Percentiles rank a stretch among this genome's conserved stretches.
These are phyloP conservation scores for Xylariaceae sp. DNA, from an alignment of 2,329 filamentous ascomycete genomes.

Conservation along the genomic window DNA sequence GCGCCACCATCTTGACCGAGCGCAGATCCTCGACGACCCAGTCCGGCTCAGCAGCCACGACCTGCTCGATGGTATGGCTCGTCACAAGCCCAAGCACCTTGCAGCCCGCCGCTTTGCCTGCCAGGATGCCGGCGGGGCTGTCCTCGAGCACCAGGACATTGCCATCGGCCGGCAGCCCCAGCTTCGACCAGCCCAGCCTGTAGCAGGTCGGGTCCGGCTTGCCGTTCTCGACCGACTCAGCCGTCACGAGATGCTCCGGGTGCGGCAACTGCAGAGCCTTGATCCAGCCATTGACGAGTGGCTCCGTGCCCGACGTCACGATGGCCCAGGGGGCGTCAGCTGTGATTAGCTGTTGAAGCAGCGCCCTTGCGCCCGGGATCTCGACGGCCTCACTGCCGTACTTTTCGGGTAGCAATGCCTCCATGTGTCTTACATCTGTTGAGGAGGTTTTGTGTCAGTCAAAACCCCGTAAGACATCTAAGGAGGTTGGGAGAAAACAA, in stretches of 20 bases:
- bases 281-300: constrained; percentile 68
- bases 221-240: constrained; percentile 67
- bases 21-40: constrained; percentile 78
- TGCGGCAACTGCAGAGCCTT: constrained; percentile 57
- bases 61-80: constrained; percentile 69
- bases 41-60: constrained; percentile 72
- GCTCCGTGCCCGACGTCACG: constrained; percentile 66
- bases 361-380: constrained; percentile 71
- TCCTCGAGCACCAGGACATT: constrained; percentile 78
- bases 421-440: constrained; percentile 71
- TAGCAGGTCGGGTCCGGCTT: constrained; percentile 78
- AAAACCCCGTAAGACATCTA: constrained; percentile 9
- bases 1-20: constrained; percentile 60
- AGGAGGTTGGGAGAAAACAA: constrained; percentile 1
- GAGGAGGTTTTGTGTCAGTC: constrained; percentile 10
- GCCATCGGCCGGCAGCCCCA: constrained; percentile 46
- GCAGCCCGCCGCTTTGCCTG: constrained; percentile 82
- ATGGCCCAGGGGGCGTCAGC: constrained; percentile 74
- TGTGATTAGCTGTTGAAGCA: constrained; percentile 62
- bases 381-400: constrained; percentile 76
- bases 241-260: constrained; percentile 63
- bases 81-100: constrained; percentile 79
- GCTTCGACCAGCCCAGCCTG: constrained; percentile 56
- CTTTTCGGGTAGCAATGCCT: constrained; percentile 68
- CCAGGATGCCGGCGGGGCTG: constrained; percentile 75